Evolutionary conservation across 2,329 filamentous ascomycete species (phyloP).

Genomic region (Pestalotiopsis sp.): DNA sequence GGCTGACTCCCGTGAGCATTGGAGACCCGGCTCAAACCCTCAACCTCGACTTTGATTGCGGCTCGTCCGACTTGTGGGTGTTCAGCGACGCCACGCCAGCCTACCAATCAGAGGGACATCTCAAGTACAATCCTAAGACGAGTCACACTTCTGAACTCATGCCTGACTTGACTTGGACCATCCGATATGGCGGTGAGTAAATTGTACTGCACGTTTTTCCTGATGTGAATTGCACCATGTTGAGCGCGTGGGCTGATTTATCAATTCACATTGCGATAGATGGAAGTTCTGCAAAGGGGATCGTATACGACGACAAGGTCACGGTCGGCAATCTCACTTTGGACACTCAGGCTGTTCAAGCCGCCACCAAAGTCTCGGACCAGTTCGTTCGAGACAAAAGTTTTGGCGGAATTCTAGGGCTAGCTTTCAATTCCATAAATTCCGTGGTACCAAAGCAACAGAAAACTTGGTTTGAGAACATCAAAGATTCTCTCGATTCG

Average conservation of each 20-base stretch:
- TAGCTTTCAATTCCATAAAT: slow-evolving; percentile 24
- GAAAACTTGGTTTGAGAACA: slow-evolving; percentile 24
- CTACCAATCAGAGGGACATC: too few species aligned
- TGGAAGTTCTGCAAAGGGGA: slow-evolving; percentile 26
- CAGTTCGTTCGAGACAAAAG: slow-evolving; percentile 23
- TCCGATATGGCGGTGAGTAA: too few species aligned
- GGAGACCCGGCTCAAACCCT: slow-evolving; percentile 26
- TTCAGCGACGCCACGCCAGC: slow-evolving; percentile 13
- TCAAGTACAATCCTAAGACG: too few species aligned
- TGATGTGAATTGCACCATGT: too few species aligned
- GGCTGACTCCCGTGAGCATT: slow-evolving; percentile 21
- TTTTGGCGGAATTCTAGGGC: slow-evolving; percentile 23
- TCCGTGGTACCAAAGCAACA: slow-evolving; percentile 18
- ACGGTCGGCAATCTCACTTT: slow-evolving; percentile 18
- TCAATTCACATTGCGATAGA: slow-evolving; percentile 1
- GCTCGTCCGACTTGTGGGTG: slow-evolving; percentile 31
- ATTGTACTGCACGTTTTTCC: too few species aligned
- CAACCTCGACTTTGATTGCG: slow-evolving; percentile 29
- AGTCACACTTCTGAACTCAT: too few species aligned
- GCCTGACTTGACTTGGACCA: too few species aligned
- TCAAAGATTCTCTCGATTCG: slow-evolving; percentile 17
- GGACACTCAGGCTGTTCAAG: slow-evolving; percentile 22
- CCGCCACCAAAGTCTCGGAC: slow-evolving; percentile 19
- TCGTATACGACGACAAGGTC: slow-evolving; percentile 27
- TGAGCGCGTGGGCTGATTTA: too few species aligned